Evolutionary conservation across 768 basidiomycete species (phyloP).

Genomic region (Trametes punicea): DNA sequence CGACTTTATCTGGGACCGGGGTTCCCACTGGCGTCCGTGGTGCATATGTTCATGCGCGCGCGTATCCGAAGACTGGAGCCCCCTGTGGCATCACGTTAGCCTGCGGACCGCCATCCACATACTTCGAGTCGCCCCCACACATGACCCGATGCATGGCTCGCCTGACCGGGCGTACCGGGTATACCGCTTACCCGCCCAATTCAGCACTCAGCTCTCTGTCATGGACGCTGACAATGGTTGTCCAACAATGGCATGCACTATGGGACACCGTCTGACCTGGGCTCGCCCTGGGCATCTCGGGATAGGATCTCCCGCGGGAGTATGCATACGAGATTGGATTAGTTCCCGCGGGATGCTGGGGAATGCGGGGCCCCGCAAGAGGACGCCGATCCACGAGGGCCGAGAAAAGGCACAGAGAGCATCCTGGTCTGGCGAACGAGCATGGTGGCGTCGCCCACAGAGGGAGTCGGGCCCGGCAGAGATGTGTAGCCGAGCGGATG

Average conservation of each 20-base stretch:
- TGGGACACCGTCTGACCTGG: background rate
- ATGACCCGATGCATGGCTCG: conserved; percentile 6
- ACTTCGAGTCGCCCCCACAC: background rate
- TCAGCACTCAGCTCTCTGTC: background rate
- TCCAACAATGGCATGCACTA: background rate
- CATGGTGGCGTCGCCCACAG: background rate
- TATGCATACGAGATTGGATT: conserved; percentile 2
- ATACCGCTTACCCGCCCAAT: background rate
- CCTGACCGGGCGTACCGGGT: conserved; percentile 8
- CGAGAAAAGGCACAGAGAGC: background rate
- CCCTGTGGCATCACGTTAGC: conserved; percentile 13
- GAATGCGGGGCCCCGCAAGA: conserved; percentile 7
- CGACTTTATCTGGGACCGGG: conserved; percentile 9
- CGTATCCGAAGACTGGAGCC: conserved; percentile 3
- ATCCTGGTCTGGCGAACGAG: background rate
- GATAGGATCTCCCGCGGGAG: background rate
- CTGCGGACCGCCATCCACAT: background rate
- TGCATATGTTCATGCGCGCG: background rate
- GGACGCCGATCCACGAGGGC: background rate
- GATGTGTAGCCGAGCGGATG: background rate
- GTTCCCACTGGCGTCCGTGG: background rate
- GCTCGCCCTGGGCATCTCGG: background rate
- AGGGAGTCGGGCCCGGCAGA: background rate
- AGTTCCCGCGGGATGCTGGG: background rate
- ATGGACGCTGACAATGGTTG: background rate